Conservation (phyloP, 1,139 yeast species). For the Keqinozyma sinolaborantium region DNA sequence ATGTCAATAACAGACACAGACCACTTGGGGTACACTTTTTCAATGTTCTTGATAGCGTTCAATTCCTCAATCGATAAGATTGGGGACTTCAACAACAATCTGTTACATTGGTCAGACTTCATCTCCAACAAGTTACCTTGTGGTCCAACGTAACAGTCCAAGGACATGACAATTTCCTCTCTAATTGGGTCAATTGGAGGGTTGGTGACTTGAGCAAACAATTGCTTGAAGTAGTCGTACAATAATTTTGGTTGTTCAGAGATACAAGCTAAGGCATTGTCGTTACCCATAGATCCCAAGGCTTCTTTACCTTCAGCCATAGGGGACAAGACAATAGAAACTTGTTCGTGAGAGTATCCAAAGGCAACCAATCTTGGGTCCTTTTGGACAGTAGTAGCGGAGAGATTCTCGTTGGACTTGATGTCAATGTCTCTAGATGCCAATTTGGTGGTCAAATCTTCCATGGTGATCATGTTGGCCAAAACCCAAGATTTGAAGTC, state of each 20-base stretch:
- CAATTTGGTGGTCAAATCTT: slow-evolving; percentile 65
- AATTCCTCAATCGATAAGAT: slow-evolving; percentile 72
- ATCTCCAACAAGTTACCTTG: slow-evolving; percentile 94
- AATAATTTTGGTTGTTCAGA: slow-evolving; percentile 88
- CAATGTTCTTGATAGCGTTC: slow-evolving; percentile 67
- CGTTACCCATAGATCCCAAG: slow-evolving; percentile 98
- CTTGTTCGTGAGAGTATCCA: slow-evolving; percentile 92
- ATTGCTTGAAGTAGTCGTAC: slow-evolving; percentile 92
- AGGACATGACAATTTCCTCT: slow-evolving; percentile 94
- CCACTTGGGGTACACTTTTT: slow-evolving; percentile 82
- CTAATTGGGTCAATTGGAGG: slow-evolving; percentile 99
- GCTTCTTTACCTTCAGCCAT: slow-evolving; percentile 98
- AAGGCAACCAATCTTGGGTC: slow-evolving; percentile 85
- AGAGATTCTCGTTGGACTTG: slow-evolving; percentile 16
- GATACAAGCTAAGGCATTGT: slow-evolving; percentile 93
- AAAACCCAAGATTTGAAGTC: slow-evolving; percentile 94
- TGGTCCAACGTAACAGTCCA: slow-evolving; percentile 96
- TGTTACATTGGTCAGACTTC: slow-evolving; percentile 88
- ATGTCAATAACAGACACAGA: slow-evolving; percentile 77
- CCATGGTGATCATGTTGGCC: slow-evolving; percentile 80
- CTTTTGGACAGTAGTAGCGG: slow-evolving; percentile 51
- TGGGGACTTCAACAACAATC: slow-evolving; percentile 80
- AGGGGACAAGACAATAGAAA: slow-evolving; percentile 79
- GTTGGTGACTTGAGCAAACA: slow-evolving; percentile 97
- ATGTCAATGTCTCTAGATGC: slow-evolving; percentile 42